Conservation (phyloP, 257 asterid genomes). For the Solanum gandarillasii region DNA sequence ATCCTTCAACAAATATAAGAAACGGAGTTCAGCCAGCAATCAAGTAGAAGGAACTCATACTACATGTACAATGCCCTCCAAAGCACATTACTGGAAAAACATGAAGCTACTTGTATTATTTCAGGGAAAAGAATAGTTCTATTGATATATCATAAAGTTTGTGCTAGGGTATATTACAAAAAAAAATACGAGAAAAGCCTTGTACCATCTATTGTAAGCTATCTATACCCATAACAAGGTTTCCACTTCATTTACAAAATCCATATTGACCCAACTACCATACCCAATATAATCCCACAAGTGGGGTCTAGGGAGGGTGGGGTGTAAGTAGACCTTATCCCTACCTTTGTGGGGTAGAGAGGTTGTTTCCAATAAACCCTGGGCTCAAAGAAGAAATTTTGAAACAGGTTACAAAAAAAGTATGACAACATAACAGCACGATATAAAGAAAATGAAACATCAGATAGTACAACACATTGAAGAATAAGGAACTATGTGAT, state of each 20-base stretch:
- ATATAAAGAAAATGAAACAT: background rate
- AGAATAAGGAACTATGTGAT: background rate
- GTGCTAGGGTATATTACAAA: background rate
- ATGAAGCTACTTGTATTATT: background rate
- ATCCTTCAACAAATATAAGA: background rate
- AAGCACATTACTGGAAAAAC: background rate
- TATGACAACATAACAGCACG: background rate
- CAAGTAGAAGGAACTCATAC: background rate
- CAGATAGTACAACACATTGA: background rate
- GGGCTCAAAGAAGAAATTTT: background rate
- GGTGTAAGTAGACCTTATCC: background rate
- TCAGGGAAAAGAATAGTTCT: background rate
- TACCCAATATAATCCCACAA: background rate
- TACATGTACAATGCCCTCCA: background rate
- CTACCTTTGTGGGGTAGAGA: background rate
- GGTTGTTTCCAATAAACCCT: background rate
- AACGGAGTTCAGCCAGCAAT: background rate
- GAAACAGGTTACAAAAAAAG: background rate
- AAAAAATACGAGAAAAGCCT: background rate
- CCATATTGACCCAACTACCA: background rate
- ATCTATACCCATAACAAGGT: background rate
- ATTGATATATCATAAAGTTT: background rate
- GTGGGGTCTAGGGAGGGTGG: background rate
- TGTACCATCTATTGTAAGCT: background rate
- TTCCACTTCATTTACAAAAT: background rate